Conservation (phyloP, 305 asterid genomes). For the Coffea humblotiana region DNA sequence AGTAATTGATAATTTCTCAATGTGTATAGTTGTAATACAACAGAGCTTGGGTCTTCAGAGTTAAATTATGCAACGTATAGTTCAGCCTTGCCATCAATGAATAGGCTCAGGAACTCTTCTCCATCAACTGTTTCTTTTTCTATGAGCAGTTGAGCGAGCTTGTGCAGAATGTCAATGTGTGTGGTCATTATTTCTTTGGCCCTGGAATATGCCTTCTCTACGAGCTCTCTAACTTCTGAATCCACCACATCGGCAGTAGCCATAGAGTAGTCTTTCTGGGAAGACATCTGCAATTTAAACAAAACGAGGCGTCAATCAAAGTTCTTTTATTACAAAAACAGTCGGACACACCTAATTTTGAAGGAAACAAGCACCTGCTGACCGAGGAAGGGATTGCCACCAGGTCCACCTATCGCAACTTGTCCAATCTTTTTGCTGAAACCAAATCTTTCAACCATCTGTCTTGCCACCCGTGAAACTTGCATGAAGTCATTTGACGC, state of each 20-base stretch:
- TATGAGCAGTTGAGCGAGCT: conserved; percentile 75
- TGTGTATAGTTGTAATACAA: conserved; percentile 35
- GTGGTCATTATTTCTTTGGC: conserved; percentile 68
- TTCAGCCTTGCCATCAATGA: conserved; percentile 90
- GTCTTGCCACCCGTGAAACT: conserved; percentile 94
- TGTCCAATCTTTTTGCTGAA: conserved; percentile 97
- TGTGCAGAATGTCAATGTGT: conserved; percentile 80
- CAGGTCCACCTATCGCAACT: conserved; percentile 84
- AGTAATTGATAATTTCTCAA: conserved; percentile 21
- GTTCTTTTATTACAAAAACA: not conserved
- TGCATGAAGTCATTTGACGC: conserved; percentile 97
- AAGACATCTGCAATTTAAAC: conserved; percentile 53
- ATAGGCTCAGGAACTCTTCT: conserved; percentile 99
- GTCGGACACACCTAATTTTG: not conserved
- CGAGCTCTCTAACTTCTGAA: conserved; percentile 80
- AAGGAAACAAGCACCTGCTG: conserved; percentile 57
- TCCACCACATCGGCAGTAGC: conserved; percentile 92
- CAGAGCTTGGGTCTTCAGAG: conserved; percentile 4
- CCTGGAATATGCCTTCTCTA: conserved; percentile 67
- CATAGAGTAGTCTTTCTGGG: conserved; percentile 96
- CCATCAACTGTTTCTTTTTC: conserved; percentile 97
- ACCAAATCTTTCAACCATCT: conserved; percentile 97
- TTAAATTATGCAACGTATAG: conserved; percentile 49
- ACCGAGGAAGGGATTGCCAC: conserved; percentile 93
- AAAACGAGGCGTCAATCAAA: not conserved